These are phyloP conservation scores for Nicotiana undulata DNA, from an alignment of 257 asterid genomes.

Conservation along the genomic window DNA sequence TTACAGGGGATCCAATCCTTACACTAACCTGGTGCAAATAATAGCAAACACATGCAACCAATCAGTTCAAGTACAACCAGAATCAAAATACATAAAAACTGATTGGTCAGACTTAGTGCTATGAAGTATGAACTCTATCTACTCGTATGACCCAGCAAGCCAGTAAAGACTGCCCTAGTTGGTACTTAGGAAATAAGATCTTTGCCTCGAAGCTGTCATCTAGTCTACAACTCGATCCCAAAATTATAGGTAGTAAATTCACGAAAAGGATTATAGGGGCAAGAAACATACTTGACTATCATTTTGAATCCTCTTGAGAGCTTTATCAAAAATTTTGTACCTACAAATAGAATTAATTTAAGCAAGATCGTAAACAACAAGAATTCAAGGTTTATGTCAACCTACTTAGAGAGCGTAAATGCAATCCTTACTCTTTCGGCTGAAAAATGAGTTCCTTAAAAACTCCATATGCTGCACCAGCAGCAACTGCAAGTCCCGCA, in stretches of 20 bases:
- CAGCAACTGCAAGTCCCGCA: conserved; percentile 90
- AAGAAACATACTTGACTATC: conserved; percentile 61
- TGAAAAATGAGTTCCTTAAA: conserved; percentile 74
- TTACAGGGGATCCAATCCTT: conserved; percentile 79
- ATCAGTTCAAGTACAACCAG: not conserved
- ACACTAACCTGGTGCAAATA: conserved; percentile 55
- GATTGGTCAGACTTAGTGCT: not conserved
- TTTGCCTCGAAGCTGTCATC: not conserved
- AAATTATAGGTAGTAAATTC: conserved; percentile 2
- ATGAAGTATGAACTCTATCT: not conserved
- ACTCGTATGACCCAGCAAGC: not conserved
- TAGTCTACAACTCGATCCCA: not conserved
- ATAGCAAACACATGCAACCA: not conserved
- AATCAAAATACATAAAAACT: not conserved
- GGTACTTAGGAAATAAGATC: not conserved
- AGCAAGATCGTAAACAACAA: conserved; percentile 1
- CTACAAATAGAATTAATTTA: conserved; percentile 28
- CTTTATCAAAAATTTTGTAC: conserved; percentile 79
- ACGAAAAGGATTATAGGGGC: not conserved
- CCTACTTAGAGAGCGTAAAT: not conserved
- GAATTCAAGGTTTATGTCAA: not conserved
- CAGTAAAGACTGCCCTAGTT: not conserved
- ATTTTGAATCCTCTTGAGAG: conserved; percentile 75
- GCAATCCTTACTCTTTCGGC: conserved; percentile 78
- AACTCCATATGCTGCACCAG: conserved; percentile 84